These are phyloP conservation scores for Priceomyces castillae DNA, from an alignment of 805 yeast species.

Conservation along the genomic window DNA sequence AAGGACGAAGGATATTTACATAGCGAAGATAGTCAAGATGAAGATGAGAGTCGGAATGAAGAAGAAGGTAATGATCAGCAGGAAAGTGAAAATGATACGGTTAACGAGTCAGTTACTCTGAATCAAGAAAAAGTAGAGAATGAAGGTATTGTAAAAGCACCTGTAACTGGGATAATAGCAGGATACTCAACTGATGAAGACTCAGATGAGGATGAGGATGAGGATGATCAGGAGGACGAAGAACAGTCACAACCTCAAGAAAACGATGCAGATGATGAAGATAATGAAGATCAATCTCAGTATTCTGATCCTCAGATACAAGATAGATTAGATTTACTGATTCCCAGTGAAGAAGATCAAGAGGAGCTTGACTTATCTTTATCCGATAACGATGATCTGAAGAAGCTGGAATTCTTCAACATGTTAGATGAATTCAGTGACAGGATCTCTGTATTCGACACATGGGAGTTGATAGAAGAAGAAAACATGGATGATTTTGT, in stretches of 20 bases:
- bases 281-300: constrained; percentile 5
- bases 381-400: constrained; percentile 6
- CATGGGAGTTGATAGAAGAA: constrained; percentile 40
- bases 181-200: constrained; percentile 11
- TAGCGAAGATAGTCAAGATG: constrained; percentile 4
- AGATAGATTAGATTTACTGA: background rate
- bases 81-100: background rate
- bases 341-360: constrained; percentile 3
- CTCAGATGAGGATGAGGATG: background rate
- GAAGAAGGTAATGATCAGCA: constrained; percentile 4
- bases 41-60: constrained; percentile 1
- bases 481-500: constrained; percentile 28
- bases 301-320: too few relatives aligned
- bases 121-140: too few relatives aligned
- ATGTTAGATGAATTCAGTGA: constrained; percentile 24
- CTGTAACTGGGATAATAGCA: background rate
- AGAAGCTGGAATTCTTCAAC: constrained; percentile 17
- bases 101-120: background rate
- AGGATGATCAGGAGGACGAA: constrained; percentile 5
- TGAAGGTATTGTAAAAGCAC: background rate
- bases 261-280: constrained; percentile 5
- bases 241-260: constrained; percentile 3
- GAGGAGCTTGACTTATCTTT: constrained; percentile 9
- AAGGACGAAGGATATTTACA: constrained; percentile 18
- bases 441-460: constrained; percentile 30